Base-by-base conservation (phyloP, 305 asterid species). In the Rubia peregrina region DNA sequence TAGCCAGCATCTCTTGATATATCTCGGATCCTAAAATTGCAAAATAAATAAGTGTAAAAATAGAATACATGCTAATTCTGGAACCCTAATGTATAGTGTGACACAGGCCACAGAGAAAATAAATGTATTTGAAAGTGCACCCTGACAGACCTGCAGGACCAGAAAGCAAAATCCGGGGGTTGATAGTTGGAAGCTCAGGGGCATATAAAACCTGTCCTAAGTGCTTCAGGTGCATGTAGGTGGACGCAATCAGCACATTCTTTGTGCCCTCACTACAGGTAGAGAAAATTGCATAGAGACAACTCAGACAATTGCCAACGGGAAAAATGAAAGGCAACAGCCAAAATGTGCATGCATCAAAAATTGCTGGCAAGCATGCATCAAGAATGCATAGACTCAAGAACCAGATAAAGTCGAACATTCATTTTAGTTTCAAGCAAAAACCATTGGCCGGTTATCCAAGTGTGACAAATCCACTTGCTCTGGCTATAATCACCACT, bases 1-100 rank as follows among this genome's bases (percentile, higher is more conserved):
- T 91, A 13, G 84, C 90, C 89, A 91, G 75, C 97, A 87, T 87
- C 85, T 91, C 97, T 81, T 91, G 97, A 80, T 91, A 91, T 61
- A 87, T 87, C 75, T 91, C 93, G 44, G 97, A 91, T 73, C 97
- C 97, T 91, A 88, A 71, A 36, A 13, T 36, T 19, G 55, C 65
- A 69, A 41, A 85, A 80, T 62, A 49, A 76, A 65, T 75, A 62
- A 74, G 5, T 61, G 19, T 24, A 11, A 13, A 30, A 14, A 6
- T 60, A 33, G 33, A 16, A 14, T 33, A 61, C 61, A 67, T 12
- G 67, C 75, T 38, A 53, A 53, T 48, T 26, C 70, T 13, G 41
- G 40, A 16, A 33, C 6, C n/a, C 24, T 13, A 49, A 3, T 70
- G 6, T 21, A 33, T 26, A 30, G 38, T 22, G 26, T 57, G 17